Evolutionary conservation across 225 moss, liverwort and hornwort genomes (phyloP).

Genomic region (Lunularia cruciata): DNA sequence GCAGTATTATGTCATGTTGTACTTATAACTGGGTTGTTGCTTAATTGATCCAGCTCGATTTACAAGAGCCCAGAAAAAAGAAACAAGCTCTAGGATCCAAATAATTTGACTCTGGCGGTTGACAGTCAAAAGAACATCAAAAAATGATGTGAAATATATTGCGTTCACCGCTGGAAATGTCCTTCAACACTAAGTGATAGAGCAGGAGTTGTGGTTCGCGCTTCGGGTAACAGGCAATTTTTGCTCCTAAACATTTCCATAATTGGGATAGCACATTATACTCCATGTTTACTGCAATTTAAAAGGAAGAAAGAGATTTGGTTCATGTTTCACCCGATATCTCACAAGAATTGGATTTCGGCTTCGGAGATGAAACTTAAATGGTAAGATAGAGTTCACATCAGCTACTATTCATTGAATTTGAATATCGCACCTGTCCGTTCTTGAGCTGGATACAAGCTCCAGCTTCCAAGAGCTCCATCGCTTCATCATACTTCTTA

Average conservation of each 20-base stretch:
- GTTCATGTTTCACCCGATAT: not conserved
- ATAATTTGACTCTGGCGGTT: no score
- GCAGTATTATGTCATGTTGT: slow-evolving; percentile 1
- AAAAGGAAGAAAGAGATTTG: not conserved
- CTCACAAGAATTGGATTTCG: not conserved
- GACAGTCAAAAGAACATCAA: not conserved
- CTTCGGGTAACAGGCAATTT: no score
- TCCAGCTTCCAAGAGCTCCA: slow-evolving; percentile 80
- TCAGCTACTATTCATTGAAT: no score
- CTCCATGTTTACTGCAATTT: no score
- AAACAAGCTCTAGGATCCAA: no score
- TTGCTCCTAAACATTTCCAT: no score
- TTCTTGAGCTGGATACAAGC: slow-evolving; percentile 85
- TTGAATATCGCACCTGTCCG: slow-evolving; percentile 59
- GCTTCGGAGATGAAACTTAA: not conserved
- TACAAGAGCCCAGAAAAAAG: not conserved
- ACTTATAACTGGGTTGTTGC: not conserved
- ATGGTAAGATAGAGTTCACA: not conserved
- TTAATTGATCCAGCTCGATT: not conserved
- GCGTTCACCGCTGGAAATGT: not conserved
- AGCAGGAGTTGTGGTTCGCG: not conserved
- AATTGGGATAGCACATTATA: no score
- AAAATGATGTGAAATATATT: not conserved
- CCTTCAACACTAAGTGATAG: not conserved
- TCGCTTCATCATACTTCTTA: slow-evolving; percentile 79